Evolutionary conservation across 495 filamentous ascomycete species (phyloP).

Genomic region (Xylaria venustula): DNA sequence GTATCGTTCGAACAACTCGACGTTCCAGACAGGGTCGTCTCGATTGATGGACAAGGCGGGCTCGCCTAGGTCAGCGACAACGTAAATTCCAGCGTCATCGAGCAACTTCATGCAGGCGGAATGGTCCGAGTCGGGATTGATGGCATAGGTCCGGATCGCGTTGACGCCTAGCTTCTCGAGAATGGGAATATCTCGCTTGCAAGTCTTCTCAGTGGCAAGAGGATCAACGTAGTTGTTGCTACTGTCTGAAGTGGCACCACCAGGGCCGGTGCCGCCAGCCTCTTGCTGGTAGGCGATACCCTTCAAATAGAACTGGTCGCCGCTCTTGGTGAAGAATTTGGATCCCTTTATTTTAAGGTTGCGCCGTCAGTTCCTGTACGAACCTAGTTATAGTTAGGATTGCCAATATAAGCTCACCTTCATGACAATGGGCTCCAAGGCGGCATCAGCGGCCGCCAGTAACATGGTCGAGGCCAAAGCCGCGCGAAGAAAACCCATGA

Average conservation of each 20-base stretch:
- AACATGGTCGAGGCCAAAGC: conserved; percentile 42
- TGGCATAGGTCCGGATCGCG: conserved; percentile 88
- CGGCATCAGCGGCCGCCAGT: conserved; percentile 50
- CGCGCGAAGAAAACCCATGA: conserved; percentile 42
- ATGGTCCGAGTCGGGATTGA: conserved; percentile 79
- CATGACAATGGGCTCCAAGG: conserved; percentile 68
- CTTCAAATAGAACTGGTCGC: conserved; percentile 80
- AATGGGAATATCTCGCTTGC: conserved; percentile 80
- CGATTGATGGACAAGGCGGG: conserved; percentile 82
- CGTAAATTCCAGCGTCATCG: conserved; percentile 85
- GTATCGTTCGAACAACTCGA: conserved; percentile 73
- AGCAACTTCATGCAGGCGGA: conserved; percentile 80
- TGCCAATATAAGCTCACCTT: conserved; percentile 43
- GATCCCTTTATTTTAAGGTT: conserved; percentile 31
- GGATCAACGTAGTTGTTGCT: conserved; percentile 58
- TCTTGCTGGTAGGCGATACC: conserved; percentile 86
- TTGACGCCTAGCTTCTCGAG: conserved; percentile 79
- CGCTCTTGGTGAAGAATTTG: conserved; percentile 67
- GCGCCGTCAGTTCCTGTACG: background rate
- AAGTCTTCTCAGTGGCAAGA: conserved; percentile 65
- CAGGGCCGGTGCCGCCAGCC: conserved; percentile 39
- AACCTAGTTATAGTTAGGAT: too few relatives aligned
- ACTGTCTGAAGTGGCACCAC: conserved; percentile 34
- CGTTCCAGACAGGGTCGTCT: conserved; percentile 71
- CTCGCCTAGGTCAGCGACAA: conserved; percentile 84